Conservation (phyloP, 768 basidiomycete species). For the Termitomyces sp. region DNA sequence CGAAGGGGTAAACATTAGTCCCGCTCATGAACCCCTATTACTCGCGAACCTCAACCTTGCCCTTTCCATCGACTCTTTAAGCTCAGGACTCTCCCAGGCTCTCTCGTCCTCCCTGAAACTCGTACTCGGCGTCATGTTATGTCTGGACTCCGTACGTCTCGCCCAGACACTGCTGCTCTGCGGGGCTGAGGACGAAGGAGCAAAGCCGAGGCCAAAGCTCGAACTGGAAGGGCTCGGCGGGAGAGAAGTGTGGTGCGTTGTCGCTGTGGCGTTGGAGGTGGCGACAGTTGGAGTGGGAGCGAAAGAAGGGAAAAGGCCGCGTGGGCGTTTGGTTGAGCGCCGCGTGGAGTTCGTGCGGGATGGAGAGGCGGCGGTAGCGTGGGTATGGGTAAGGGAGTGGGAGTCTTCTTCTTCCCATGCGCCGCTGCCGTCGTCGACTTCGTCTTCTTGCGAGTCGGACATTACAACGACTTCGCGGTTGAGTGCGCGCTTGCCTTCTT, state of each 20-base stretch:
- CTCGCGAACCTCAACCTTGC: constrained; percentile 27
- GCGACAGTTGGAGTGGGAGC: constrained; percentile 11
- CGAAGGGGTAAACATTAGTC: neutral
- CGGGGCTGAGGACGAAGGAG: constrained; percentile 7
- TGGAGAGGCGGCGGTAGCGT: constrained; percentile 11
- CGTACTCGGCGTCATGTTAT: constrained; percentile 18
- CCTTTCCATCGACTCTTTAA: constrained; percentile 66
- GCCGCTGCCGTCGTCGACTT: constrained; percentile 70
- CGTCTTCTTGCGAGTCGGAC: constrained; percentile 70
- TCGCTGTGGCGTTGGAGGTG: neutral
- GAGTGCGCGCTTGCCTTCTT: constrained; percentile 74
- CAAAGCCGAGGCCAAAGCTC: constrained; percentile 1
- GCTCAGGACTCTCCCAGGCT: constrained; percentile 57
- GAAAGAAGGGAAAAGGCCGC: constrained; percentile 16
- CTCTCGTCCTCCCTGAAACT: constrained; percentile 39
- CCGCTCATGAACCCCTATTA: neutral
- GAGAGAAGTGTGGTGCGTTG: constrained; percentile 18
- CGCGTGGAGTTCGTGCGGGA: constrained; percentile 23
- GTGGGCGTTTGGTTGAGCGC: constrained; percentile 15
- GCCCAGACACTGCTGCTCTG: constrained; percentile 12
- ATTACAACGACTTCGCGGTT: constrained; percentile 74
- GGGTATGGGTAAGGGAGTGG: neutral
- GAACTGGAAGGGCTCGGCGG: constrained; percentile 14
- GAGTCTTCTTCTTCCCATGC: constrained; percentile 66
- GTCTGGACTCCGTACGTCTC: constrained; percentile 17